A percentile compares a stretch with the other conserved stretches of the same genome.
Conservation (phyloP, 805 yeast species). For the Starmerella sp. region DNA sequence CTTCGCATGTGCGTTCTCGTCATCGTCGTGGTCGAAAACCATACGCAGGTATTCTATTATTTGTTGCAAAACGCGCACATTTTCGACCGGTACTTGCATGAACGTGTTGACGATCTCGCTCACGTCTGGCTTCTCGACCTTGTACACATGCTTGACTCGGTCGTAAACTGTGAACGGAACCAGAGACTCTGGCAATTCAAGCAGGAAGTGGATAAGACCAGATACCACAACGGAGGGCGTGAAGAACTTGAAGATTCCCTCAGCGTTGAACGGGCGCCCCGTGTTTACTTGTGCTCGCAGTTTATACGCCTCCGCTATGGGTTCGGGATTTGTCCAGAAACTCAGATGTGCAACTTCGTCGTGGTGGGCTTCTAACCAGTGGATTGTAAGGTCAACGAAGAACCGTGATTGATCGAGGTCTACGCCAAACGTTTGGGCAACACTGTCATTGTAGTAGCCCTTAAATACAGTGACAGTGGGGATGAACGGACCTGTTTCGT, state of each 20-base stretch:
- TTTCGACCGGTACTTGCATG: slow-evolving; percentile 21
- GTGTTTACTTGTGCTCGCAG: slow-evolving; percentile 37
- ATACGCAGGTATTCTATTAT: slow-evolving; percentile 18
- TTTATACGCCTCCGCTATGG: slow-evolving; percentile 45
- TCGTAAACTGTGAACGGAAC: slow-evolving; percentile 55
- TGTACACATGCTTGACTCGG: slow-evolving; percentile 45
- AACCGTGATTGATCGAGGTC: slow-evolving; percentile 57
- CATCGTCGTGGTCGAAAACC: background rate
- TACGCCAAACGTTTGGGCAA: slow-evolving; percentile 69
- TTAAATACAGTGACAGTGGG: slow-evolving; percentile 65
- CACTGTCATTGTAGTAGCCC: slow-evolving; percentile 50
- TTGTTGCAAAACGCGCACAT: slow-evolving; percentile 17
- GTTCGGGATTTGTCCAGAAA: slow-evolving; percentile 49
- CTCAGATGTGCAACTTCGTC: background rate
- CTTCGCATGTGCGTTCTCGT: background rate
- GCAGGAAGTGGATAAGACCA: slow-evolving; percentile 50
- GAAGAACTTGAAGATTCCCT: slow-evolving; percentile 30
- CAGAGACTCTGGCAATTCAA: slow-evolving; percentile 67
- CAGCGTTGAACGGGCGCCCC: slow-evolving; percentile 26
- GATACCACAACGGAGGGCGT: slow-evolving; percentile 47
- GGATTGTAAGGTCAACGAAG: slow-evolving; percentile 47
- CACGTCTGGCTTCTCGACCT: slow-evolving; percentile 1
- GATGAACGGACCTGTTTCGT: slow-evolving; percentile 58
- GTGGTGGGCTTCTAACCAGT: slow-evolving; percentile 32
- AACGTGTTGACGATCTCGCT: slow-evolving; percentile 20